Evolutionary conservation across 805 yeast species (phyloP).

Genomic region (Millerozyma acaciae): DNA sequence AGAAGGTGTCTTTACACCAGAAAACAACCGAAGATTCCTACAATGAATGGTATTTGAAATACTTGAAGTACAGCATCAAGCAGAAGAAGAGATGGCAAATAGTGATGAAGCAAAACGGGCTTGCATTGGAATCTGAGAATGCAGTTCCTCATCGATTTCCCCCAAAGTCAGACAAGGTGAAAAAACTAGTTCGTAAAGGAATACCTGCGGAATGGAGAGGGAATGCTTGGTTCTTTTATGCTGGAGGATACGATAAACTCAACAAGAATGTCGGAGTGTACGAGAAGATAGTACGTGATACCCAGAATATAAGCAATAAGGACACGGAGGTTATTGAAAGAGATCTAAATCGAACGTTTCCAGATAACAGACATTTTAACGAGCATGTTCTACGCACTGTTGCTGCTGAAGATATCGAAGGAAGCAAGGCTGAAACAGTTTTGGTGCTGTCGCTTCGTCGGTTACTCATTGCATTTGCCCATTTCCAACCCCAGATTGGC

Average conservation of each 20-base stretch:
- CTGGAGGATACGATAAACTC: constrained; percentile 74
- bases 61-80: constrained; percentile 57
- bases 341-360: constrained; percentile 90
- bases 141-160: constrained; percentile 63
- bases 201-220: constrained; percentile 98
- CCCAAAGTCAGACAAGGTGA: constrained; percentile 70
- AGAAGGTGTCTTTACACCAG: constrained; percentile 52
- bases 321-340: constrained; percentile 93
- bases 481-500: constrained; percentile 84
- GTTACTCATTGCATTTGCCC: constrained; percentile 78
- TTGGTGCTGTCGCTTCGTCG: constrained; percentile 71
- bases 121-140: constrained; percentile 38
- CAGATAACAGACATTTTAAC: constrained; percentile 83
- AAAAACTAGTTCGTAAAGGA: constrained; percentile 82
- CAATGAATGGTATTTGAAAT: constrained; percentile 71
- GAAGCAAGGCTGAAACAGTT: constrained; percentile 47
- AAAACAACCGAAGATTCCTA: constrained; percentile 51
- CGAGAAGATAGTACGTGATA: constrained; percentile 59
- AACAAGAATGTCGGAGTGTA: constrained; percentile 72
- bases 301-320: constrained; percentile 51
- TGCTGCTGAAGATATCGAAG: constrained; percentile 1
- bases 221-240: constrained; percentile 93
- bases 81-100: constrained; percentile 76
- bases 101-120: constrained; percentile 65
- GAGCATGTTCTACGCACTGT: constrained; percentile 12